These are phyloP conservation scores for Fraxinus anomala DNA, from an alignment of 257 asterid species.

Conservation along the genomic window DNA sequence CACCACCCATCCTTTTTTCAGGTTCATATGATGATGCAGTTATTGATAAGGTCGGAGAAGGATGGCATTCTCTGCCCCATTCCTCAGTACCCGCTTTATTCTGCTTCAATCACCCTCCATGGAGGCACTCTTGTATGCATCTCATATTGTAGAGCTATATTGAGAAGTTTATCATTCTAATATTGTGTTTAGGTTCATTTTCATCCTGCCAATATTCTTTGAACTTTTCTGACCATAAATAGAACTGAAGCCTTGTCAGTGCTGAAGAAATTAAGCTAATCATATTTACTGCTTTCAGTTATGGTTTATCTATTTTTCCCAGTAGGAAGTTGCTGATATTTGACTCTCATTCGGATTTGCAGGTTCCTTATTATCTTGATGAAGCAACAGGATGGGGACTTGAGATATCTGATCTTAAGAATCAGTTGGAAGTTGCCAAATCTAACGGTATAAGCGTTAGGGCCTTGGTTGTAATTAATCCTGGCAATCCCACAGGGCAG, in stretches of 20 bases:
- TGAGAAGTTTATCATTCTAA: background rate
- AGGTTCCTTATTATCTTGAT: constrained; percentile 97
- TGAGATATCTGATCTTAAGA: constrained; percentile 76
- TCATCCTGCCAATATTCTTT: background rate
- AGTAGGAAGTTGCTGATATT: constrained; percentile 20
- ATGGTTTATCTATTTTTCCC: background rate
- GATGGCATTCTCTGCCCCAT: constrained; percentile 98
- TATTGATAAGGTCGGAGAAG: constrained; percentile 69
- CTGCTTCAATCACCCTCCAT: constrained; percentile 87
- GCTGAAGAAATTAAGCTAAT: background rate
- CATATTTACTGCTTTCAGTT: background rate
- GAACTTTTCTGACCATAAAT: background rate
- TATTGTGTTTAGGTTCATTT: background rate
- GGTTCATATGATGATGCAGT: constrained; percentile 99
- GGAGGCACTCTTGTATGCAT: constrained; percentile 92
- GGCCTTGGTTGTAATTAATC: constrained; percentile 96
- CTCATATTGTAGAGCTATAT: background rate
- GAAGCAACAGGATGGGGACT: constrained; percentile 98
- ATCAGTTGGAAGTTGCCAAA: constrained; percentile 77
- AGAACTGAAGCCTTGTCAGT: background rate
- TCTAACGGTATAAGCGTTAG: constrained; percentile 70
- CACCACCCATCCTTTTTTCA: constrained; percentile 26
- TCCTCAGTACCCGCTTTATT: constrained; percentile 94
- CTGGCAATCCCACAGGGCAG: constrained; percentile 99
- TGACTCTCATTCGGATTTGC: constrained; percentile 20